A percentile compares a stretch with the other conserved stretches of the same genome.
phyloP scores from a whole-genome alignment of 805 yeast species.

The Sporopachydermia lactativora region DNA sequence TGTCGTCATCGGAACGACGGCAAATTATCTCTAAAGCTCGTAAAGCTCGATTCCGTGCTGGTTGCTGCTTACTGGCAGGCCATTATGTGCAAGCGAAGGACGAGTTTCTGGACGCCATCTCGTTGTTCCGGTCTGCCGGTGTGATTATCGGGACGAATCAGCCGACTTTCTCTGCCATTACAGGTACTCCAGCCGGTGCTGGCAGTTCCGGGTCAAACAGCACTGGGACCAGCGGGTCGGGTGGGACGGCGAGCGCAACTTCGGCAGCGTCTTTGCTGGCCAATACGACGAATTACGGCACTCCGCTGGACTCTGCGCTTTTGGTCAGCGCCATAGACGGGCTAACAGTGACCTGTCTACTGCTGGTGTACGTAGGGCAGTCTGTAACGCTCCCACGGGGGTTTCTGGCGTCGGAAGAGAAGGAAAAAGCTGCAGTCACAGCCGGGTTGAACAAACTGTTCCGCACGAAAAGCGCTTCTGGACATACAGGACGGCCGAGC shows the following conservation, averaged over 20 bases:
- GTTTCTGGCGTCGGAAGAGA: neutral
- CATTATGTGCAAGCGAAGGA: conserved; percentile 1
- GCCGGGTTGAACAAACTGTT: neutral
- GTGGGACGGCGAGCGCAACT: too few species aligned
- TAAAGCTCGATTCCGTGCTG: neutral
- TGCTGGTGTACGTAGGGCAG: neutral
- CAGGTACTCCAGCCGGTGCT: neutral
- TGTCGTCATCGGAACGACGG: neutral
- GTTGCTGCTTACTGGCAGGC: neutral
- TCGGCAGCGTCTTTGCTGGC: neutral
- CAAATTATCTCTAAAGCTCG: neutral
- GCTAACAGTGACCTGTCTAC: neutral
- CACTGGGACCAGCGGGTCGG: neutral
- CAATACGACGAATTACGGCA: neutral
- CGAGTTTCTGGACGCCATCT: neutral
- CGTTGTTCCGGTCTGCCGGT: neutral
- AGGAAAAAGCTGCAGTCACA: neutral
- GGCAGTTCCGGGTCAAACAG: neutral
- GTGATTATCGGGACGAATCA: neutral
- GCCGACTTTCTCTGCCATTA: neutral
- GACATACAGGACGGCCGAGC: neutral
- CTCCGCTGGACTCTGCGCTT: neutral
- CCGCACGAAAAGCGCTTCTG: neutral
- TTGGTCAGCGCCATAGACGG: neutral
- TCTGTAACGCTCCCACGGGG: neutral